Percentiles rank a stretch among this genome's conserved stretches.
These are phyloP conservation scores for Rutstroemia sp. DNA, from an alignment of 2,329 filamentous ascomycete species.

Conservation along the genomic window DNA sequence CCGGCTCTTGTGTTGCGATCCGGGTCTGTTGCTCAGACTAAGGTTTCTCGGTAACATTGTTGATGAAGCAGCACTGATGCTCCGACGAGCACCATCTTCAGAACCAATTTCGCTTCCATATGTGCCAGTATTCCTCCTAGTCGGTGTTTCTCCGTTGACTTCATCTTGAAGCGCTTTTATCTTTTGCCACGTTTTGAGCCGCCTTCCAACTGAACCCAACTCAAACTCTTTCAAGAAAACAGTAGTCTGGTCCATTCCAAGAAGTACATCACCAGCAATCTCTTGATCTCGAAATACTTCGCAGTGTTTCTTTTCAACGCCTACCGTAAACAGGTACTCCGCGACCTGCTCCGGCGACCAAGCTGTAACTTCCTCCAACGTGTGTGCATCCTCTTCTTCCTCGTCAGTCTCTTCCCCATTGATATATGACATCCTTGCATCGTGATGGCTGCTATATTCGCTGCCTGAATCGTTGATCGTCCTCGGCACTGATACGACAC, in stretches of 20 bases:
- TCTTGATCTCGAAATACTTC: conserved; percentile 94
- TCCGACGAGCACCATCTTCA: conserved; percentile 45
- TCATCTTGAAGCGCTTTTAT: conserved; percentile 89
- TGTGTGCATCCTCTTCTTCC: conserved; percentile 69
- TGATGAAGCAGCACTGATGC: conserved; percentile 23
- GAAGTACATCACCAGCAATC: conserved; percentile 84
- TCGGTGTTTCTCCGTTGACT: conserved; percentile 48
- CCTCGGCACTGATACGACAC: conserved; percentile 40
- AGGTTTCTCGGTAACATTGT: conserved; percentile 25
- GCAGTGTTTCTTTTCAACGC: conserved; percentile 84
- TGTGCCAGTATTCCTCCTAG: conserved; percentile 46
- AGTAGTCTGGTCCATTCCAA: conserved; percentile 93
- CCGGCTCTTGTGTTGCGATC: conserved; percentile 20
- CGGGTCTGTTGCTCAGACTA: conserved; percentile 24
- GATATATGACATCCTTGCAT: conserved; percentile 79
- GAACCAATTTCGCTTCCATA: conserved; percentile 53
- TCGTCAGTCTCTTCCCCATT: conserved; percentile 93
- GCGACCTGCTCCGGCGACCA: conserved; percentile 83
- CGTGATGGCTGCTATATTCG: conserved; percentile 77
- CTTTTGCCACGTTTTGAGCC: conserved; percentile 94
- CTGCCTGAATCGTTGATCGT: conserved; percentile 71
- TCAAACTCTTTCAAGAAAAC: conserved; percentile 95
- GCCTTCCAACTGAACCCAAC: conserved; percentile 79
- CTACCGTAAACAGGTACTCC: conserved; percentile 77
- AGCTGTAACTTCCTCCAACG: conserved; percentile 62